Conservation (phyloP, 306 rosid species). For the Begonia fuchsioides region DNA sequence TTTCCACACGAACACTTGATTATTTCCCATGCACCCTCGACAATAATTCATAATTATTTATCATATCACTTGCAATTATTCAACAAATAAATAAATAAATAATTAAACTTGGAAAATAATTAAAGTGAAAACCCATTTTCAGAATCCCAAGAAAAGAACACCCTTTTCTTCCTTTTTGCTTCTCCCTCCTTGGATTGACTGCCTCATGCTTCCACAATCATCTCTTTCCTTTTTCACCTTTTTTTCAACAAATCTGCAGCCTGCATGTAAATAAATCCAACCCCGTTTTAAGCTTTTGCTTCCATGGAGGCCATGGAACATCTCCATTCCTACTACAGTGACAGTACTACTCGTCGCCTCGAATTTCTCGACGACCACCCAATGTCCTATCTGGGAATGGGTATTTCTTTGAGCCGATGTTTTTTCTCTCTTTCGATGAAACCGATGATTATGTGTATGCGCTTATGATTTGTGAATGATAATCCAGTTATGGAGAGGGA, state of each 20-base stretch:
- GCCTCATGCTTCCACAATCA: constrained; percentile 28
- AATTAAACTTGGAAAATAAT: constrained; percentile 5
- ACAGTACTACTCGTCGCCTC: constrained; percentile 9
- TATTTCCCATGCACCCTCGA: constrained; percentile 18
- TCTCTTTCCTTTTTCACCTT: constrained; percentile 11
- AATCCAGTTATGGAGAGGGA: constrained; percentile 36
- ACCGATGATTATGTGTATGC: not conserved
- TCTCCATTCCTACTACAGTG: not conserved
- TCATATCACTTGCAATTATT: constrained; percentile 36
- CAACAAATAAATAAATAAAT: too few species aligned
- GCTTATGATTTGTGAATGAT: constrained; percentile 4
- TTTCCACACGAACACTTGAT: constrained; percentile 9
- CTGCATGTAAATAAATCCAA: constrained; percentile 2
- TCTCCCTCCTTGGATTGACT: constrained; percentile 55
- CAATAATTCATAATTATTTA: constrained; percentile 10
- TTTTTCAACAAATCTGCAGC: constrained; percentile 5
- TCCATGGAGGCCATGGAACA: not conserved
- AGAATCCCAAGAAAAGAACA: constrained; percentile 64
- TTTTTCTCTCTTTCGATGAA: not conserved
- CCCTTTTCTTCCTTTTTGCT: constrained; percentile 11
- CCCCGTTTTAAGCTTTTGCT: not conserved
- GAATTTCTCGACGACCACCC: constrained; percentile 53
- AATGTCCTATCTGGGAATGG: constrained; percentile 50
- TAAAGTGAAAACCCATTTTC: constrained; percentile 36
- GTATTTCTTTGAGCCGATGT: not conserved